phyloP scores from a whole-genome alignment of 306 rosid genomes.

The Vigna hirtella region DNA sequence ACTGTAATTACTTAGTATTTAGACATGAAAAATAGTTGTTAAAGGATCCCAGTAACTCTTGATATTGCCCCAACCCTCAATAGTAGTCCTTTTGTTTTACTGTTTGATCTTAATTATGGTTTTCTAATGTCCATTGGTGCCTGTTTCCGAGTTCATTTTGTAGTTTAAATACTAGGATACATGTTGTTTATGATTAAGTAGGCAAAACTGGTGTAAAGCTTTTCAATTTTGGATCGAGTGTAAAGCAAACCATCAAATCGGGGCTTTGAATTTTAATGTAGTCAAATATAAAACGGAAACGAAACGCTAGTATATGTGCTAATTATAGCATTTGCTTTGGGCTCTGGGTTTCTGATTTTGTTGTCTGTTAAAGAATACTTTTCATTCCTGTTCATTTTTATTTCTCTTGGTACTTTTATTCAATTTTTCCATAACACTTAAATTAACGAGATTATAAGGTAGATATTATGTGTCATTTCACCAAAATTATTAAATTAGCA shows the following conservation, averaged over 20 bases:
- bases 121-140: constrained; percentile 16
- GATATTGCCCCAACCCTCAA: background rate
- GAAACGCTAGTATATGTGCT: background rate
- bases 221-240: constrained; percentile 4
- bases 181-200: constrained; percentile 8
- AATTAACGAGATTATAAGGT: no score
- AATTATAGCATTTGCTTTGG: background rate
- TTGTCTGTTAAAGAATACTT: no score
- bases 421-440: no score
- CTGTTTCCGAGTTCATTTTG: constrained; percentile 9
- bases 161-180: background rate
- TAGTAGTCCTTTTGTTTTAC: constrained; percentile 11
- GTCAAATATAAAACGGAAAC: background rate
- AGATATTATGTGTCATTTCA: no score
- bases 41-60: constrained; percentile 34
- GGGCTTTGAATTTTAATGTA: background rate
- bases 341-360: no score
- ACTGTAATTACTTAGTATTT: constrained; percentile 52
- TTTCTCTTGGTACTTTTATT: no score
- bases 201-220: background rate
- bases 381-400: no score
- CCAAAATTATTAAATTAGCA: no score
- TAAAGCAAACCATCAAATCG: constrained; percentile 7
- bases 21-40: constrained; percentile 41
- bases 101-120: constrained; percentile 11